Conservation (phyloP, 1,284 basidiomycete genomes). For the Neolentinus lepideus region DNA sequence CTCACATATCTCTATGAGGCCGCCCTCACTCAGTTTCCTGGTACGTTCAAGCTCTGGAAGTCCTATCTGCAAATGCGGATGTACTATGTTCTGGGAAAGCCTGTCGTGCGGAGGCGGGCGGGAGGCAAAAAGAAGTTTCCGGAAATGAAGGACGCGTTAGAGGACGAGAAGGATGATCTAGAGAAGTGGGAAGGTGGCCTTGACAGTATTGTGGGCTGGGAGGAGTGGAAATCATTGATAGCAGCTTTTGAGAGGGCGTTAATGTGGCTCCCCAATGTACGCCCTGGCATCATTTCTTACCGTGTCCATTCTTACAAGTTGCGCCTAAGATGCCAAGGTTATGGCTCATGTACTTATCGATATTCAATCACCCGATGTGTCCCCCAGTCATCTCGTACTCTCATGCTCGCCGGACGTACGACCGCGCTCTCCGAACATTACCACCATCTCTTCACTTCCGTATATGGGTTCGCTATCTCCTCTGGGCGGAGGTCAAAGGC, state of each 20-base stretch:
- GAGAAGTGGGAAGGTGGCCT: constrained; percentile 83
- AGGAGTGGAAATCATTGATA: constrained; percentile 90
- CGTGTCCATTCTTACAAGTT: constrained; percentile 5
- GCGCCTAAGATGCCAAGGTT: constrained; percentile 74
- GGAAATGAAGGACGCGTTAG: constrained; percentile 83
- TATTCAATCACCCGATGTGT: constrained; percentile 88
- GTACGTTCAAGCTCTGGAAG: constrained; percentile 93
- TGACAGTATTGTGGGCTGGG: constrained; percentile 85
- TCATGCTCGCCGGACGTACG: constrained; percentile 91
- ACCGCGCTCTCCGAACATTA: constrained; percentile 90
- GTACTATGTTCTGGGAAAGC: constrained; percentile 81
- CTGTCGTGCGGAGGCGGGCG: constrained; percentile 62
- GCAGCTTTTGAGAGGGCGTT: constrained; percentile 89
- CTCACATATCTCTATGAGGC: constrained; percentile 91
- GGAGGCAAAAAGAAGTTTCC: constrained; percentile 85
- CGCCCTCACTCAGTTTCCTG: constrained; percentile 83
- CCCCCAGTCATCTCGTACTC: constrained; percentile 81
- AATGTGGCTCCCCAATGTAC: constrained; percentile 87
- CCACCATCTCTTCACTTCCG: constrained; percentile 92
- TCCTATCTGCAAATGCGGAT: constrained; percentile 83
- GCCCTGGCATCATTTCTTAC: constrained; percentile 23
- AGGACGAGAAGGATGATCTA: constrained; percentile 73
- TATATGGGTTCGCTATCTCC: constrained; percentile 92
- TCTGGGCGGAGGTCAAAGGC: constrained; percentile 85
- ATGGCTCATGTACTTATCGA: constrained; percentile 90